These are phyloP conservation scores for Schizonepeta tenuifolia DNA, from an alignment of 257 asterid genomes.

Conservation along the genomic window DNA sequence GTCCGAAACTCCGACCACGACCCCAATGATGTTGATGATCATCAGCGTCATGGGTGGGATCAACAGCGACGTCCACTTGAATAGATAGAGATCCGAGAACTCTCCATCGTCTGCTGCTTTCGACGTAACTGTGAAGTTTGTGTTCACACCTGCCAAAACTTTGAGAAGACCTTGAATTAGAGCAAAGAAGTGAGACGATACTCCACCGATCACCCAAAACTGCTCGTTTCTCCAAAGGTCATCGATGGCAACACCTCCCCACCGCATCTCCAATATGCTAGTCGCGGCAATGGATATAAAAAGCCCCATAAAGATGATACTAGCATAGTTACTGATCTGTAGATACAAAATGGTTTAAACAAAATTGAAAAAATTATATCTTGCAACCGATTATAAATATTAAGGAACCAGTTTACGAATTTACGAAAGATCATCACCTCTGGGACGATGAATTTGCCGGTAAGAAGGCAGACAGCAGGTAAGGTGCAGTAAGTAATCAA, in stretches of 20 bases:
- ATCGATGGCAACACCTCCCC: conserved; percentile 92
- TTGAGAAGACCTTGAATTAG: conserved; percentile 94
- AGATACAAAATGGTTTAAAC: background rate
- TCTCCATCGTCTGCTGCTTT: conserved; percentile 96
- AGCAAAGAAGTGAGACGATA: conserved; percentile 86
- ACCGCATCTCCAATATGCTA: conserved; percentile 82
- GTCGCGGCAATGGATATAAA: conserved; percentile 86
- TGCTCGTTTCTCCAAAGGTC: conserved; percentile 99
- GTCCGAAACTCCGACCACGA: conserved; percentile 77
- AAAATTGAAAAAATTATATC: background rate
- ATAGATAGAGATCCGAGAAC: conserved; percentile 83
- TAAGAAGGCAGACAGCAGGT: conserved; percentile 94
- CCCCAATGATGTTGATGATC: conserved; percentile 86
- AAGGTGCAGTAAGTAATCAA: conserved; percentile 83
- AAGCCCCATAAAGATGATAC: conserved; percentile 75
- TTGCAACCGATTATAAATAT: background rate
- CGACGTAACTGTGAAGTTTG: conserved; percentile 93
- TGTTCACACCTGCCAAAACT: conserved; percentile 86
- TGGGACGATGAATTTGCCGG: conserved; percentile 92
- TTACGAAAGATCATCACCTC: conserved; percentile 54
- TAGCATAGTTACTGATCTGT: conserved; percentile 96
- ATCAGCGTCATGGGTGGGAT: conserved; percentile 88
- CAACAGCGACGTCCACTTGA: conserved; percentile 93
- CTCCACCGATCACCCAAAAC: conserved; percentile 98
- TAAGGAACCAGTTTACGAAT: background rate